phyloP scores from a whole-genome alignment of 2,329 filamentous ascomycete species.

The Nemania sp. region DNA sequence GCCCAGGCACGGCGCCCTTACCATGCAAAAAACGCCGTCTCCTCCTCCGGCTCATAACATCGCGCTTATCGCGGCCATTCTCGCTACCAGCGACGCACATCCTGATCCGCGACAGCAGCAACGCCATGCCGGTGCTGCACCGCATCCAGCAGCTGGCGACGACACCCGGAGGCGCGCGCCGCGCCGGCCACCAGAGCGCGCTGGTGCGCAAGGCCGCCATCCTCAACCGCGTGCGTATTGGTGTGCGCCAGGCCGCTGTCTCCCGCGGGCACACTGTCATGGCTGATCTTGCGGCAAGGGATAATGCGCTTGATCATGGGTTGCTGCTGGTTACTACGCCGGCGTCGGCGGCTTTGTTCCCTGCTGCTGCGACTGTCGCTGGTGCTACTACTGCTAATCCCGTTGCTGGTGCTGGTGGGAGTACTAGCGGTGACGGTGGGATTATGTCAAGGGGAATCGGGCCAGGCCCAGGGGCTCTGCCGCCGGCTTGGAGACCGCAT shows the following conservation, averaged over 20 bases:
- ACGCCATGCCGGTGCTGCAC: constrained; percentile 42
- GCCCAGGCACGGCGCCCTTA: constrained; percentile 53
- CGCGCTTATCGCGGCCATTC: constrained; percentile 69
- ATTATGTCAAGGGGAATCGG: background rate
- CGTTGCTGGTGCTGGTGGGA: no score
- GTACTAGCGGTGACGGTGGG: background rate
- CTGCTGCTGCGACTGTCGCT: no score
- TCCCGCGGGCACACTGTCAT: constrained; percentile 39
- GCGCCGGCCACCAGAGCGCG: constrained; percentile 51
- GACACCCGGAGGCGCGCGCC: constrained; percentile 45
- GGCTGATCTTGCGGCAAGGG: constrained; percentile 40
- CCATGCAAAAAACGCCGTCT: constrained; percentile 69
- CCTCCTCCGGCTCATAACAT: constrained; percentile 66
- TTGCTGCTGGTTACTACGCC: constrained; percentile 39
- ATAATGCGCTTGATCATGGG: constrained; percentile 42
- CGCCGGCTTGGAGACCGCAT: constrained; percentile 35
- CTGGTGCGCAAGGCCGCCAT: constrained; percentile 67
- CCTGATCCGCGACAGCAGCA: constrained; percentile 60
- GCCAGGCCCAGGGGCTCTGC: constrained; percentile 7
- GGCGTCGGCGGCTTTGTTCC: background rate
- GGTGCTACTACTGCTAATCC: no score
- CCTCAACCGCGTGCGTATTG: constrained; percentile 61
- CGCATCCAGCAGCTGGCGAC: constrained; percentile 51
- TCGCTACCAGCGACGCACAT: constrained; percentile 72
- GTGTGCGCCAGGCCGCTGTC: constrained; percentile 46